Base-by-base conservation (phyloP, 129 eudicot species). In the Flaveria trinervia region DNA sequence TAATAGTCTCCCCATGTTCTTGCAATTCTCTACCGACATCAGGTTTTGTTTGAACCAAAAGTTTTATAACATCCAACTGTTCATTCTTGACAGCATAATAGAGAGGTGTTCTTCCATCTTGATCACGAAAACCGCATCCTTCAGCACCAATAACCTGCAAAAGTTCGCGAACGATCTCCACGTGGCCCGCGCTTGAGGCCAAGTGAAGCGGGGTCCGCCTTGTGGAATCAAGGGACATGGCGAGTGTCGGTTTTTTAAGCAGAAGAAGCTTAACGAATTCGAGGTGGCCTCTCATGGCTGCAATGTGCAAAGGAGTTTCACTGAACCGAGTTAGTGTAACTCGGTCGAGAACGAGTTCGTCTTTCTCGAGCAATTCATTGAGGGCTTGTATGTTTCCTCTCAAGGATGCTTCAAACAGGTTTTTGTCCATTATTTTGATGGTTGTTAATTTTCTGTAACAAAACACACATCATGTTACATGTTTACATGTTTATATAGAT, bases 241-340 rank as follows among this genome's bases (percentile, higher is more conserved):
- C 59, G 13, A 80, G 83, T 44, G 48, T 46, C 25, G 79, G 83
- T 57, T 72, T 80, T 30, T 43, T 25, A 13, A 8, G 11, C 39
- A 73, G 48, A 41, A 80, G 62, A 52, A 72, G 51, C 26, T 14
- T 65, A 9, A 46, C 44, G 18, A 73, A 65, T 43, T 80, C 75
- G n/a, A 64, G 74, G 78, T 80, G 79, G 61, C 83, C 83, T 72
- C 66, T 54, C 50, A 55, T 17, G 83, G 83, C 50, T 3, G 79
- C 79, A 73, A 80, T 80, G 64, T 66, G 69, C 48, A 80, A 56
- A 5, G 83, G 83, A 11, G 74, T 72, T 41, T 80, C 79, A 9
- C 28, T 72, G 51, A 73, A 73, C 60, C 50, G 25, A 30, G 69
- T 50, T 30, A 79, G 79, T 39, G 78, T 15, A 64, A 79, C 30